These are phyloP conservation scores for Zygosaccharomyces sapae DNA, from an alignment of 1,139 yeast genomes.

Conservation along the genomic window DNA sequence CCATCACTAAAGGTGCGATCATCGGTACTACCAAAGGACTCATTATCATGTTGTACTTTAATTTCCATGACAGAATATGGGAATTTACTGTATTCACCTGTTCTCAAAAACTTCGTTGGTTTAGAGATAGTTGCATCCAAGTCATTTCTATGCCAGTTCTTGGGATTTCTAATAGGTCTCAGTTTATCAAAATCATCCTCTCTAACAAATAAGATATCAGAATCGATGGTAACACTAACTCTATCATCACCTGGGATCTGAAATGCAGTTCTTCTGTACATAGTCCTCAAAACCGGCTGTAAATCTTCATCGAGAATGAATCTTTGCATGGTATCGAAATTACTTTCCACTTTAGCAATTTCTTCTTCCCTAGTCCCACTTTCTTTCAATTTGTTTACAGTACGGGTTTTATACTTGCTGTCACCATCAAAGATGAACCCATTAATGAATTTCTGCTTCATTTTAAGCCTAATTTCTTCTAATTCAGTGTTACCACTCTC, in stretches of 20 bases:
- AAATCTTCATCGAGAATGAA: slow-evolving; percentile 64
- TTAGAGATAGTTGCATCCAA: slow-evolving; percentile 71
- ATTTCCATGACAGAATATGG: slow-evolving; percentile 93
- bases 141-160: slow-evolving; percentile 87
- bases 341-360: slow-evolving; percentile 49
- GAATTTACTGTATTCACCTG: slow-evolving; percentile 81
- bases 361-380: slow-evolving; percentile 50
- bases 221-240: slow-evolving; percentile 83
- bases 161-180: slow-evolving; percentile 86
- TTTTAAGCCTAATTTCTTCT: slow-evolving; percentile 47
- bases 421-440: slow-evolving; percentile 52
- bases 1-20: slow-evolving; percentile 27
- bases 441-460: slow-evolving; percentile 77
- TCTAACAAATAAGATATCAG: slow-evolving; percentile 79
- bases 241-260: slow-evolving; percentile 97
- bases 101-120: slow-evolving; percentile 69
- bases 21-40: slow-evolving; percentile 27
- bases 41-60: slow-evolving; percentile 51
- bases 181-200: slow-evolving; percentile 84
- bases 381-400: slow-evolving; percentile 51
- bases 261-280: slow-evolving; percentile 89
- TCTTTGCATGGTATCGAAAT: slow-evolving; percentile 56
- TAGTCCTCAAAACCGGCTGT: slow-evolving; percentile 82
- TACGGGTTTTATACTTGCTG: slow-evolving; percentile 44
- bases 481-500: slow-evolving; percentile 49